A percentile compares a stretch with the other conserved stretches of the same genome.
Conservation (phyloP, 1,139 yeast species). For the Yamadazyma dendronema region DNA sequence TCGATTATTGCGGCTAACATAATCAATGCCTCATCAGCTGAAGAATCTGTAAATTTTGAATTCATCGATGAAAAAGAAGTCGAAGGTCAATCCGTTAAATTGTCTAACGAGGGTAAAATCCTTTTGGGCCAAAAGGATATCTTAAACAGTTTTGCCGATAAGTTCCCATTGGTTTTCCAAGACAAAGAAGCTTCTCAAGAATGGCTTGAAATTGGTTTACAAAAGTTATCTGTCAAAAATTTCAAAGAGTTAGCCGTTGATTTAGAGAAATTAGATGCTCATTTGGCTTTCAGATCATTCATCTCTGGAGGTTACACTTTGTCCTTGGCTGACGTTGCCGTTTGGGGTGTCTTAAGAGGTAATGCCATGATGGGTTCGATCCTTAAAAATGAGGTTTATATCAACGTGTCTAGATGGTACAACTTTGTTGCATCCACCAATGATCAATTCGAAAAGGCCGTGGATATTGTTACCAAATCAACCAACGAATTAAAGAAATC, state of each 20-base stretch:
- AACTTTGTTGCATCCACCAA: conserved; percentile 58
- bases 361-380: conserved; percentile 91
- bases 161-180: conserved; percentile 40
- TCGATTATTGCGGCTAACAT: conserved; percentile 75
- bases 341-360: conserved; percentile 93
- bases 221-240: conserved; percentile 75
- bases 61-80: conserved; percentile 62
- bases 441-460: conserved; percentile 65
- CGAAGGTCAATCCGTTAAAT: conserved; percentile 42
- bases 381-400: conserved; percentile 77
- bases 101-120: conserved; percentile 46
- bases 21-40: conserved; percentile 52
- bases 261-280: conserved; percentile 73
- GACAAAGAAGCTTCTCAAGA: conserved; percentile 37
- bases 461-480: conserved; percentile 65
- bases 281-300: conserved; percentile 82
- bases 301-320: conserved; percentile 69
- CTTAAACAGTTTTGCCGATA: conserved; percentile 43
- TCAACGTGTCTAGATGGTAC: conserved; percentile 94
- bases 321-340: conserved; percentile 77
- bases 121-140: conserved; percentile 45
- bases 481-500: conserved; percentile 73
- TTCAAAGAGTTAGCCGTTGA: conserved; percentile 78
- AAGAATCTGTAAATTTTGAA: conserved; percentile 54
- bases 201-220: conserved; percentile 71